Base-by-base conservation (phyloP, 1,284 basidiomycete genomes). In the Heliocybe sulcata region DNA sequence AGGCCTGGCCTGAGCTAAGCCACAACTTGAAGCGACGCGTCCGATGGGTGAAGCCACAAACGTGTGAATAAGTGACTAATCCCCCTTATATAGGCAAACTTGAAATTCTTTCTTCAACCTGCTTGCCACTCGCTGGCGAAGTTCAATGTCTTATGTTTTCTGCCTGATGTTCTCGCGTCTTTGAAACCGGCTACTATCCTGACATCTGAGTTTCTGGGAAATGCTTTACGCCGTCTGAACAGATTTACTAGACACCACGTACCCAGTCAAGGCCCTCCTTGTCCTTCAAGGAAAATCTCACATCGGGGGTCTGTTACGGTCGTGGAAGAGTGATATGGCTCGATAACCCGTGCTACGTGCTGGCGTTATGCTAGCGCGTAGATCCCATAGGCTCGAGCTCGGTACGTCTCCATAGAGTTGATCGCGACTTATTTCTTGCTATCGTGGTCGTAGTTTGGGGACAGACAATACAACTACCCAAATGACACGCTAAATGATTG, bases 401-500 rank as follows among this genome's bases (percentile, higher is more conserved):
- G 64, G 61, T 61, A 58, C 63, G 79, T 81, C 75, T 70, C 74
- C 66, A 67, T 72, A 74, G 81, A 82, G 79, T 82, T 80, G 80
- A 78, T 72, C 64, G 71, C 65, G 69, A 57, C 51, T 61, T 56
- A 27, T 53, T 53, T 58, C 52, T 62, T 59, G 61, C 63, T 65
- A 60, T 68, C 68, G 67, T 67, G 58, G 71, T 79, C 77, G 73
- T 81, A 82, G 80, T 82, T 80, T 72, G 75, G 79, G 65, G 77
- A 74, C 79, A 75, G 56, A 82, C 79, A 81, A 73, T 53, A 53
- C 47, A 54, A 31, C 29, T 31, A 31, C n/a, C n/a, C n/a, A n/a
- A n/a, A n/a, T n/a, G n/a, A n/a, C n/a, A n/a, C 33, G 33, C 16
- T 35, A 35, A 35, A 35, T 35, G 16, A 35, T 35, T 35, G 16